Conservation (phyloP, 164 flowering plant species). For the Stephania yunnanensis region DNA sequence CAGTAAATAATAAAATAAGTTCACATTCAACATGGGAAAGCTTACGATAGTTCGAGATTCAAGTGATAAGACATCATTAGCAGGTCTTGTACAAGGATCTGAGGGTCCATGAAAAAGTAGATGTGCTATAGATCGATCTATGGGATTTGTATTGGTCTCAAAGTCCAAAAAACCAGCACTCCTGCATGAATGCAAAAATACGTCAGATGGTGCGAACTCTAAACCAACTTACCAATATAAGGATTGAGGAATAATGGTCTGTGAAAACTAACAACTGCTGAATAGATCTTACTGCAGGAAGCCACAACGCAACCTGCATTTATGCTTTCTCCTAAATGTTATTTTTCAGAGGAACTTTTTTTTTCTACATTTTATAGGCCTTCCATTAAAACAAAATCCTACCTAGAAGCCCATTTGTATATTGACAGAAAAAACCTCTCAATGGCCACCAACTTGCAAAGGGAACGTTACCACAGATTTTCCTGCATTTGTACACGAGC, state of each 20-base stretch:
- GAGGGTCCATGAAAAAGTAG: conserved; percentile 69
- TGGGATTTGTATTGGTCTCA: conserved; percentile 83
- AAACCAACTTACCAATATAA: background rate
- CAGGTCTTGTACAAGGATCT: conserved; percentile 28
- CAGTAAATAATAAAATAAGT: background rate
- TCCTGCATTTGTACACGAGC: too few relatives aligned
- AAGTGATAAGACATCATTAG: conserved; percentile 24
- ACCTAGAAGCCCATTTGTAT: too few relatives aligned
- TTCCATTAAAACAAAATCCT: too few relatives aligned
- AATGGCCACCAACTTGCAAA: too few relatives aligned
- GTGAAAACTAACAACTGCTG: background rate
- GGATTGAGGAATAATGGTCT: background rate
- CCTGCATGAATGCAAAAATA: conserved; percentile 29
- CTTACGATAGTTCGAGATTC: conserved; percentile 42
- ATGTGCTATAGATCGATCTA: conserved; percentile 83
- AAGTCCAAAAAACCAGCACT: conserved; percentile 46
- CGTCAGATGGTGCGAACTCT: background rate
- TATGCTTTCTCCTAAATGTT: too few relatives aligned
- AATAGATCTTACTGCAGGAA: background rate
- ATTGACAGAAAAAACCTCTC: too few relatives aligned
- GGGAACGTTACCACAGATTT: too few relatives aligned
- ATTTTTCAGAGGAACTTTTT: too few relatives aligned
- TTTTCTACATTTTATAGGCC: too few relatives aligned
- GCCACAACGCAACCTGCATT: too few relatives aligned
- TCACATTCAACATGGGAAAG: conserved; percentile 1